Conservation (phyloP, 1,139 yeast genomes). For the Spencermartinsiella ligniputridi region DNA sequence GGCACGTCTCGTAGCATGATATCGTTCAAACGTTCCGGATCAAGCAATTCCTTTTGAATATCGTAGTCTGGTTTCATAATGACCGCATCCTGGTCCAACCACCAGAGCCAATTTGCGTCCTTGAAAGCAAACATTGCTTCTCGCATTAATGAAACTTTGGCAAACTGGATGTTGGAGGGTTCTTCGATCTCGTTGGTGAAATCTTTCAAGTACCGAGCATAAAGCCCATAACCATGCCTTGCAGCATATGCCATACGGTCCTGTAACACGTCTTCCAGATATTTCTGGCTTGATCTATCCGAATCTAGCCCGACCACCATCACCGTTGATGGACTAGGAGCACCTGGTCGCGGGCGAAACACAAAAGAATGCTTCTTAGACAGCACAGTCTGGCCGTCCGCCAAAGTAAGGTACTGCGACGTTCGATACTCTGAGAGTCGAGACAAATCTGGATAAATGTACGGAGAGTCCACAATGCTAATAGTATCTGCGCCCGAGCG, state of each 20-base stretch:
- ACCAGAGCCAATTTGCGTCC: constrained; percentile 81
- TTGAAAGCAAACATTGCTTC: constrained; percentile 93
- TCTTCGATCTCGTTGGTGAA: constrained; percentile 38
- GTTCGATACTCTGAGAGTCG: constrained; percentile 28
- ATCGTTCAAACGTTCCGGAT: constrained; percentile 53
- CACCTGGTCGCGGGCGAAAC: constrained; percentile 13
- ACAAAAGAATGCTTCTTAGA: constrained; percentile 24
- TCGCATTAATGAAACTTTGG: constrained; percentile 55
- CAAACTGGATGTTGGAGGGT: constrained; percentile 42
- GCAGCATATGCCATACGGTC: constrained; percentile 82
- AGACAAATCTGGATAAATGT: constrained; percentile 26
- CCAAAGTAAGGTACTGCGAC: constrained; percentile 24
- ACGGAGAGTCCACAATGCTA: constrained; percentile 19
- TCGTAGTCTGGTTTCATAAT: constrained; percentile 65
- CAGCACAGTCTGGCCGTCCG: constrained; percentile 24
- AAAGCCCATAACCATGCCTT: constrained; percentile 68
- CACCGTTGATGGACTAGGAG: constrained; percentile 21
- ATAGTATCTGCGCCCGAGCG: constrained; percentile 23
- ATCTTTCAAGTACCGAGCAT: constrained; percentile 79
- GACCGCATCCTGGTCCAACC: constrained; percentile 70
- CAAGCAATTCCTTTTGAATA: constrained; percentile 40
- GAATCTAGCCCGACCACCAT: constrained; percentile 29
- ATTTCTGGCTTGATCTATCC: constrained; percentile 23
- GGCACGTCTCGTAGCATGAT: constrained; percentile 66
- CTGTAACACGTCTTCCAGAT: constrained; percentile 56